Evolutionary conservation across 331 rosid species (phyloP), one percentile per base, ranked within the genome.

Genomic region (Malus hybrid): DNA sequence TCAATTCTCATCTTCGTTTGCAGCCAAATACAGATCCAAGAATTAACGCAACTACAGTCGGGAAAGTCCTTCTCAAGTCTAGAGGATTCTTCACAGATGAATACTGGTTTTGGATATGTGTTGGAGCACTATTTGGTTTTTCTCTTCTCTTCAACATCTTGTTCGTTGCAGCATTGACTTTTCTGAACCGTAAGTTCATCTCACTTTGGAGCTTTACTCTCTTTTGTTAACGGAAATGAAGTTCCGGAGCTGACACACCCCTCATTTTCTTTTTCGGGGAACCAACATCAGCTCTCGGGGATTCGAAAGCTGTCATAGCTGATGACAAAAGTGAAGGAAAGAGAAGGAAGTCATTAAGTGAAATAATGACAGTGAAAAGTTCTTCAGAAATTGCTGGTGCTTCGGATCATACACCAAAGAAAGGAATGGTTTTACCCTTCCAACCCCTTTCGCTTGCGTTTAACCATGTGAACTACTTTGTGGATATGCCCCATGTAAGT

Each of bases 401-500:
- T 29, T 42, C 71, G 3, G 12, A 81, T 10, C 24, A 18, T 55
- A 53, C 68, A 53, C 75, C 82, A 50, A 78, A 55, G 30, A 82
- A 75, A 73, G 88, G 84, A 79, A 78, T 85, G 86, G 76, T 85
- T 63, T 82, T 85, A 72, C 84, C 88, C 48, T 85, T 85, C 32
- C 77, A 64, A 68, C 82, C 86, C 30, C 77, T 85, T 22, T 79
- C 88, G 30, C 84, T 85, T 57, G 79, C 84, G 15, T 85, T 85
- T 64, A 75, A 79, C 82, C 88, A 85, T 65, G 79, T 85, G 71
- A 85, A 79, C 80, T 85, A 85, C 83, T 81, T 75, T 10, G 88
- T 85, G 14, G 86, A 85, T 42, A 85, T 82, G 88, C 86, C 88
- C 30, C 10, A 82, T 46, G 88, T 85, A 73, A 82, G 88, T 67